phyloP scores from a whole-genome alignment of 495 filamentous ascomycete species.

The Recurvomyces mirabilis region DNA sequence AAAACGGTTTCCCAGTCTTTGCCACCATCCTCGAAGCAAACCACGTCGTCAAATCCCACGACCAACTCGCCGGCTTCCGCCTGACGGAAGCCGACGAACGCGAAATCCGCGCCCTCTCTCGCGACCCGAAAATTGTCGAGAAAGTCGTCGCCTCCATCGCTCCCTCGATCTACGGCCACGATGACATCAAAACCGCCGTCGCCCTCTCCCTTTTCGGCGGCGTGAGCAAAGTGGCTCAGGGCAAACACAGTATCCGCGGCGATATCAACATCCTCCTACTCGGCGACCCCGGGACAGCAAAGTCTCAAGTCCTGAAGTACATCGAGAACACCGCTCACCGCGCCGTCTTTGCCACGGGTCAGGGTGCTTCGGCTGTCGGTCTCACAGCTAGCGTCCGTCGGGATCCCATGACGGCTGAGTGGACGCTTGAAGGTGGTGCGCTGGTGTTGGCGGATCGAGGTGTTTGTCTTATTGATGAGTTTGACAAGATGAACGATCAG shows the following conservation, averaged over 20 bases:
- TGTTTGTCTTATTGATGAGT: slow-evolving; percentile 96
- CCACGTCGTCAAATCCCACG: slow-evolving; percentile 91
- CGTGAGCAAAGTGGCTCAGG: slow-evolving; percentile 79
- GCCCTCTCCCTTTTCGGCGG: slow-evolving; percentile 92
- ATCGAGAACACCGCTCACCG: slow-evolving; percentile 95
- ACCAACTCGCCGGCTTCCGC: slow-evolving; percentile 94
- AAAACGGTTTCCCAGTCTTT: slow-evolving; percentile 98
- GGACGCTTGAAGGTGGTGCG: slow-evolving; percentile 96
- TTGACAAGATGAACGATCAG: slow-evolving; percentile 99
- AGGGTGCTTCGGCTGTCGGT: slow-evolving; percentile 95
- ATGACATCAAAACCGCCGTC: slow-evolving; percentile 94
- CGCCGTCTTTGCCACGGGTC: slow-evolving; percentile 95
- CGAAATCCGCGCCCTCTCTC: slow-evolving; percentile 71
- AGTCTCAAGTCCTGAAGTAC: slow-evolving; percentile 96
- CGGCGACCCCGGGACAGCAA: slow-evolving; percentile 95
- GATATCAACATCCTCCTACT: slow-evolving; percentile 98
- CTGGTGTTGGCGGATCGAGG: slow-evolving; percentile 91
- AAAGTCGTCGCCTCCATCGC: slow-evolving; percentile 92
- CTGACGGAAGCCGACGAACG: slow-evolving; percentile 94
- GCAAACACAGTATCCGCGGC: slow-evolving; percentile 81
- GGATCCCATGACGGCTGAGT: slow-evolving; percentile 91
- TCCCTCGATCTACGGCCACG: slow-evolving; percentile 93
- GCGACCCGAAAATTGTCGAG: slow-evolving; percentile 86
- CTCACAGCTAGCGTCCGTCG: slow-evolving; percentile 92
- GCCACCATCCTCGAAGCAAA: slow-evolving; percentile 97